Evolutionary conservation across 78 protist genomes (phyloP).

Genomic region (Monosiga brevicollis): DNA sequence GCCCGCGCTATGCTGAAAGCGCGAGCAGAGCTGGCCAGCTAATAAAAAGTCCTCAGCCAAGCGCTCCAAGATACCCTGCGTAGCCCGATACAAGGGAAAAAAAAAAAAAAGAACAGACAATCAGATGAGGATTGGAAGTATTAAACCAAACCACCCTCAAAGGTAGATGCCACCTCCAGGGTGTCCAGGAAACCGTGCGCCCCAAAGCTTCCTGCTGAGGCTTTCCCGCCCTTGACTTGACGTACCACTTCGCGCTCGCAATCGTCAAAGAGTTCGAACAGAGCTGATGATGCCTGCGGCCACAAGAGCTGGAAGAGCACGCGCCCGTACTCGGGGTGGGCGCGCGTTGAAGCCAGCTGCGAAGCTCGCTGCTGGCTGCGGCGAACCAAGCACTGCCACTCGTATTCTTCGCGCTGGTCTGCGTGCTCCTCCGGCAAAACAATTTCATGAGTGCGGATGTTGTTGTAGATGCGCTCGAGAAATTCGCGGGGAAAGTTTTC

Average conservation of each 20-base stretch:
- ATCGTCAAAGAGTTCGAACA: not conserved
- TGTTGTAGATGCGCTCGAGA: slow-evolving; percentile 6
- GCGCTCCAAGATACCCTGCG: too few species aligned
- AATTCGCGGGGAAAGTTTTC: slow-evolving; percentile 21
- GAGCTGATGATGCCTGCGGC: not conserved
- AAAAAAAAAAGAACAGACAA: too few species aligned
- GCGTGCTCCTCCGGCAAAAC: slow-evolving; percentile 24
- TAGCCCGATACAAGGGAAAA: too few species aligned
- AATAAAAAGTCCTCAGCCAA: too few species aligned
- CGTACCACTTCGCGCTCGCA: not conserved
- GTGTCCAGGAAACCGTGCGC: not conserved
- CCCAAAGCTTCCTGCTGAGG: not conserved
- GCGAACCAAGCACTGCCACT: not conserved
- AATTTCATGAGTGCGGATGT: slow-evolving; percentile 17
- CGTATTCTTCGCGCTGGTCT: not conserved
- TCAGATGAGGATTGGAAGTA: too few species aligned
- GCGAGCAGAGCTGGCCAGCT: too few species aligned
- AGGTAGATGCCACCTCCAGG: too few species aligned
- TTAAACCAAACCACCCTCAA: too few species aligned
- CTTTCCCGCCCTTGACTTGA: too few species aligned
- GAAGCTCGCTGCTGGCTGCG: not conserved
- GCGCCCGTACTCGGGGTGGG: not conserved
- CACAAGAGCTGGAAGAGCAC: not conserved
- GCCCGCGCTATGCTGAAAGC: too few species aligned
- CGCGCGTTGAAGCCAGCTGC: not conserved